Percentiles rank a stretch among this genome's conserved stretches.
phyloP scores from a whole-genome alignment of 129 eudicot species.

The Arctium minus region DNA sequence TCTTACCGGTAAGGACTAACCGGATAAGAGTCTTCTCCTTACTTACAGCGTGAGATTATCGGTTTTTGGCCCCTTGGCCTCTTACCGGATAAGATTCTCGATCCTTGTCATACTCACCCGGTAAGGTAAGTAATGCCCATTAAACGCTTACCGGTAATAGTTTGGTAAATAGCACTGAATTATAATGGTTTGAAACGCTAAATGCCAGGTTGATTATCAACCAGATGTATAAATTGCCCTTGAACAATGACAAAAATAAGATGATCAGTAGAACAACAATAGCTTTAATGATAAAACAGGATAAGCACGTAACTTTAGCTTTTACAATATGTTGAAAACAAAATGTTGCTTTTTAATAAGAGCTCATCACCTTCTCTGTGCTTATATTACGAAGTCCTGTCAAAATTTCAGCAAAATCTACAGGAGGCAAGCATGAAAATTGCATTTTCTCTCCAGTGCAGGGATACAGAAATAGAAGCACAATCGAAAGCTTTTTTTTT shows the following conservation, averaged over 20 bases:
- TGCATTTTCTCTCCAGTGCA: slow-evolving; percentile 60
- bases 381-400: slow-evolving; percentile 63
- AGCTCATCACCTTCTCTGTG: slow-evolving; percentile 45
- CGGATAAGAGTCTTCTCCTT: too few species aligned
- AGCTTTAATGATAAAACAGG: not conserved
- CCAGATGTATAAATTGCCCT: not conserved
- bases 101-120: too few species aligned
- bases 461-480: too few species aligned
- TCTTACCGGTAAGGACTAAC: too few species aligned
- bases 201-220: not conserved
- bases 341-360: not conserved
- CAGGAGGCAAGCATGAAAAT: slow-evolving; percentile 81
- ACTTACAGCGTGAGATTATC: too few species aligned
- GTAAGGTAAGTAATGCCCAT: too few species aligned
- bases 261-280: not conserved
- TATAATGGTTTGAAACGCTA: not conserved
- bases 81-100: too few species aligned
- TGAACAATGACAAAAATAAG: not conserved
- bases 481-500: too few species aligned
- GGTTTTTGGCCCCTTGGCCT: too few species aligned
- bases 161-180: too few species aligned
- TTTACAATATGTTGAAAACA: not conserved
- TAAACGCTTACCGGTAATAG: too few species aligned
- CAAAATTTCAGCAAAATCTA: slow-evolving; percentile 74
- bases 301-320: not conserved